These are phyloP conservation scores for Rehmannia glutinosa DNA, from an alignment of 257 asterid species.

Conservation along the genomic window DNA sequence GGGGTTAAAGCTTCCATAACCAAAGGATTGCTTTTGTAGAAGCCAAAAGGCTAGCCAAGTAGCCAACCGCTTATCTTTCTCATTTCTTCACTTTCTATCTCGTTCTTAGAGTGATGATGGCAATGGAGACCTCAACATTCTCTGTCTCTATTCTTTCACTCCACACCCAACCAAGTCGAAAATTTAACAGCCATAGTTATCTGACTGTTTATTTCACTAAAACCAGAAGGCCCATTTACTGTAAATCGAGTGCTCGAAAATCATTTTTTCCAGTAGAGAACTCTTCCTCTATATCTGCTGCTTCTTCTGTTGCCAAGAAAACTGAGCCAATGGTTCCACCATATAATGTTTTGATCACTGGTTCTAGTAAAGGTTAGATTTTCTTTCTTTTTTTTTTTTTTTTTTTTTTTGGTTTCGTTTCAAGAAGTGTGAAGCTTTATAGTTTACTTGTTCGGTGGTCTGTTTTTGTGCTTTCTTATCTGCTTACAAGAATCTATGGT, in stretches of 20 bases:
- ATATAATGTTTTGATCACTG: constrained; percentile 78
- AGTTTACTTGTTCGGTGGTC: too few species aligned
- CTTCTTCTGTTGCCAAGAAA: constrained; percentile 12
- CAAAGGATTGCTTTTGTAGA: neutral
- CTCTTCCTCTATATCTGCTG: constrained; percentile 13
- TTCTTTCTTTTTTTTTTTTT: neutral
- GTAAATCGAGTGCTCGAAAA: constrained; percentile 11
- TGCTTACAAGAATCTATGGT: too few species aligned
- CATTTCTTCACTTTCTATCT: neutral
- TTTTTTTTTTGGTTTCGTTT: neutral
- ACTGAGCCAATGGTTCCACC: constrained; percentile 75
- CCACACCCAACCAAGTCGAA: constrained; percentile 15
- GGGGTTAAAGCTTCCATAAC: too few species aligned
- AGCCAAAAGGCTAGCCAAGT: too few species aligned
- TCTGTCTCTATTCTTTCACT: constrained; percentile 16
- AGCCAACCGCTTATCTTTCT: neutral
- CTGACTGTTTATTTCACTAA: constrained; percentile 13
- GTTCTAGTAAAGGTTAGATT: constrained; percentile 78
- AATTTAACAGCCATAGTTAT: neutral
- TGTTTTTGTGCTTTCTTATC: too few species aligned
- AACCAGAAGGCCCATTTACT: neutral
- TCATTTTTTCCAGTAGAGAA: constrained; percentile 5
- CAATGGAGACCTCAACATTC: constrained; percentile 27
- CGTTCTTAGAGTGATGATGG: neutral
- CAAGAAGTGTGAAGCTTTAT: neutral